phyloP scores from a whole-genome alignment of 306 rosid genomes.

The Trichosanthes cucumerina region DNA sequence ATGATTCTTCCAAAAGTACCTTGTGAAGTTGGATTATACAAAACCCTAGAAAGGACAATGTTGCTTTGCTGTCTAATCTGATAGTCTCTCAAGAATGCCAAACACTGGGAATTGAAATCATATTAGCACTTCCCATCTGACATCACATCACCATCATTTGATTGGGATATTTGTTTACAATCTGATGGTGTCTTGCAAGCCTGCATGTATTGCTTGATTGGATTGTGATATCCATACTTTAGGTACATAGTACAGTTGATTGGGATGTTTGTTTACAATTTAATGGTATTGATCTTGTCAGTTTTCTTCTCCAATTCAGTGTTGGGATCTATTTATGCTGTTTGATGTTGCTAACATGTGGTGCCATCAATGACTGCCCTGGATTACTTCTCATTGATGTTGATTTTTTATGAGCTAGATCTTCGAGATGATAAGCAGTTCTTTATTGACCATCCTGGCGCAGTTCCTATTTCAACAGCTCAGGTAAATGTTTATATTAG shows the following conservation, averaged over 20 bases:
- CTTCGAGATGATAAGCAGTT: conserved; percentile 97
- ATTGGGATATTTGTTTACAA: too few relatives aligned
- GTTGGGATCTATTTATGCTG: neutral
- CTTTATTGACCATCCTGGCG: conserved; percentile 91
- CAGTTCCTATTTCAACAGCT: conserved; percentile 76
- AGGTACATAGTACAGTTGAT: neutral
- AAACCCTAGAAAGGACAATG: neutral
- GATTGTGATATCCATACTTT: neutral
- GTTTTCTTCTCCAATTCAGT: neutral
- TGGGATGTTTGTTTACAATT: neutral
- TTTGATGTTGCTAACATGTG: neutral
- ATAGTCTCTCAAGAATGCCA: neutral
- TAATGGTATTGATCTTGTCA: neutral
- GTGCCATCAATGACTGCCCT: neutral
- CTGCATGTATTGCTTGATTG: neutral
- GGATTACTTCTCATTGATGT: conserved; percentile 6
- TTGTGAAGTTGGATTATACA: neutral
- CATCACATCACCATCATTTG: neutral
- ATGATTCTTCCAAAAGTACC: neutral
- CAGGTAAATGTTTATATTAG: conserved; percentile 36
- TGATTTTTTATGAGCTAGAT: conserved; percentile 43
- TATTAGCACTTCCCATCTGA: neutral
- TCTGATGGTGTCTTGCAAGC: neutral
- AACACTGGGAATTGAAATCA: neutral
- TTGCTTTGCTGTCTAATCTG: neutral